Percentiles rank a stretch among this genome's conserved stretches.
Conservation (phyloP, 306 rosid genomes). For the Rosa lucieae region DNA sequence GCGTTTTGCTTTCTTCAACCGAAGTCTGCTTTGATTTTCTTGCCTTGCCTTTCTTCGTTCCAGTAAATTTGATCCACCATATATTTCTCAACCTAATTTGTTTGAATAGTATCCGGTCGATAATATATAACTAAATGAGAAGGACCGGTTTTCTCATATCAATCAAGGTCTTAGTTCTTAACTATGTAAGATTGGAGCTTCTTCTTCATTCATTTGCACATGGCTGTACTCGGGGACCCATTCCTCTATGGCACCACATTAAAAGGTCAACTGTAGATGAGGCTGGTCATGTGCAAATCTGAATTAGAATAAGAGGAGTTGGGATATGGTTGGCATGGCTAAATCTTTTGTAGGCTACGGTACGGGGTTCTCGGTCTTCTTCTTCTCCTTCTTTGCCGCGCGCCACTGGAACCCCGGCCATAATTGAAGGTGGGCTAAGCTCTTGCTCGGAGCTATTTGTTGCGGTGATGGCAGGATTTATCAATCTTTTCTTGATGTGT, state of each 20-base stretch:
- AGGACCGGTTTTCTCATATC: neutral
- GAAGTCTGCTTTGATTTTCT: neutral
- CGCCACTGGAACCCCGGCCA: neutral
- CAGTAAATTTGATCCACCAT: neutral
- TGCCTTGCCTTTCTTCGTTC: neutral
- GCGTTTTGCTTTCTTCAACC: neutral
- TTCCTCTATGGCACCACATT: slow-evolving; percentile 1
- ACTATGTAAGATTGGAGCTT: neutral
- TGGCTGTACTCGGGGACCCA: neutral
- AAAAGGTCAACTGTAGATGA: neutral
- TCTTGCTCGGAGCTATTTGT: no score
- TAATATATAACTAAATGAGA: neutral
- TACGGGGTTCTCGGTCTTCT: neutral
- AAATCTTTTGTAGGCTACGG: neutral
- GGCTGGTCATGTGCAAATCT: neutral
- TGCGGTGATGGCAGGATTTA: neutral
- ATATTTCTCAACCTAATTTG: neutral
- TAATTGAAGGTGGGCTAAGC: neutral
- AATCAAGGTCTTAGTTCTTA: neutral
- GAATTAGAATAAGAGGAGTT: neutral
- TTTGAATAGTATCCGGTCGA: neutral
- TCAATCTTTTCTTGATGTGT: neutral
- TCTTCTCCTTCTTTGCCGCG: no score
- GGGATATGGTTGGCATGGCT: neutral
- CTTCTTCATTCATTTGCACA: neutral